Evolutionary conservation across 805 yeast genomes (phyloP).

Genomic region (Pichia occidentalis): DNA sequence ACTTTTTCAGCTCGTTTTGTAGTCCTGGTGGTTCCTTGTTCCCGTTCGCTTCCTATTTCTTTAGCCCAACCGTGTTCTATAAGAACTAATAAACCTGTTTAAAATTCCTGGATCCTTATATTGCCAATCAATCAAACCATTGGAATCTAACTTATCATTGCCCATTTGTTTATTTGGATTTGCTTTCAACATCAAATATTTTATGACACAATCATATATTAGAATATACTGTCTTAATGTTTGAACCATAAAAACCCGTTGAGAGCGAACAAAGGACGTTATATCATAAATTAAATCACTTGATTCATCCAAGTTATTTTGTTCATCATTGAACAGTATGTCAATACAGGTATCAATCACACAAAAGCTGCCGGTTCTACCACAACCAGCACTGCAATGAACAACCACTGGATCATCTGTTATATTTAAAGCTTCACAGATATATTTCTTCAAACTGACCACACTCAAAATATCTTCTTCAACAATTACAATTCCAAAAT

Average conservation of each 20-base stretch:
- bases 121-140: slow-evolving; percentile 17
- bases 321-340: not conserved
- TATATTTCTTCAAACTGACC: slow-evolving; percentile 34
- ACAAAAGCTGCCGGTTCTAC: slow-evolving; percentile 88
- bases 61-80: not conserved
- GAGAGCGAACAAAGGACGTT: slow-evolving; percentile 43
- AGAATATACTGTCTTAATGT: slow-evolving; percentile 47
- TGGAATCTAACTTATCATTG: slow-evolving; percentile 4
- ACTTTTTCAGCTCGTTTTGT: too few relatives aligned
- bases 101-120: slow-evolving; percentile 11
- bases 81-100: slow-evolving; percentile 8
- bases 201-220: slow-evolving; percentile 38
- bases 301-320: slow-evolving; percentile 12
- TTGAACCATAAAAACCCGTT: slow-evolving; percentile 54
- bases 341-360: slow-evolving; percentile 58
- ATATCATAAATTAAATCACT: slow-evolving; percentile 40
- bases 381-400: slow-evolving; percentile 97
- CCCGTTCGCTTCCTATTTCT: not conserved
- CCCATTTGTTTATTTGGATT: not conserved
- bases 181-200: slow-evolving; percentile 20
- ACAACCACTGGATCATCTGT: slow-evolving; percentile 49
- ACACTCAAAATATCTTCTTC: slow-evolving; percentile 52
- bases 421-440: slow-evolving; percentile 16
- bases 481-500: slow-evolving; percentile 57
- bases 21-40: not conserved